phyloP scores from a whole-genome alignment of 768 basidiomycete species.

The Trametes cubensis region DNA sequence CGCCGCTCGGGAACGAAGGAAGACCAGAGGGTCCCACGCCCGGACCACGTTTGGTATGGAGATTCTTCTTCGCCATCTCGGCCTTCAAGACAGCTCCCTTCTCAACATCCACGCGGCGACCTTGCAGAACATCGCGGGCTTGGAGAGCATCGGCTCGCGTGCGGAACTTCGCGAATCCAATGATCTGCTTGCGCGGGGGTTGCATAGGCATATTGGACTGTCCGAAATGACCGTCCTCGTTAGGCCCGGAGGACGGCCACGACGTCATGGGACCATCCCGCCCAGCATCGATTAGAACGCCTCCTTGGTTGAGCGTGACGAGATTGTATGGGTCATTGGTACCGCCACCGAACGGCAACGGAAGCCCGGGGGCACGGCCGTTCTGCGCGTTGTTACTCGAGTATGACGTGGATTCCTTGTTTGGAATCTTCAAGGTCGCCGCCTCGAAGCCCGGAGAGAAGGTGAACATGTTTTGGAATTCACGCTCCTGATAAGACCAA shows the following conservation, averaged over 20 bases:
- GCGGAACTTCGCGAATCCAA: constrained; percentile 96
- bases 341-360: constrained; percentile 41
- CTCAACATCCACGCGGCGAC: constrained; percentile 88
- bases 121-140: constrained; percentile 87
- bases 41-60: constrained; percentile 84
- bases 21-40: constrained; percentile 56
- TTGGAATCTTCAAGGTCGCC: constrained; percentile 96
- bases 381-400: constrained; percentile 39
- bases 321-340: constrained; percentile 84
- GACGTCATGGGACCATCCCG: constrained; percentile 72
- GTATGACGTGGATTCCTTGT: constrained; percentile 84
- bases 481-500: constrained; percentile 74
- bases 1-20: constrained; percentile 23
- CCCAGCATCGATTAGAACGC: constrained; percentile 77
- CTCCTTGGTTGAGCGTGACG: constrained; percentile 80
- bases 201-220: constrained; percentile 33
- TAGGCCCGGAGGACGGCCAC: constrained; percentile 52
- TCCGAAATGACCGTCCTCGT: constrained; percentile 41
- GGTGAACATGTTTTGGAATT: constrained; percentile 99
- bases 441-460: constrained; percentile 96
- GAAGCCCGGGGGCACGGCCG: constrained; percentile 23
- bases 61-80: constrained; percentile 99
- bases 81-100: constrained; percentile 93
- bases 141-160: constrained; percentile 84
- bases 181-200: constrained; percentile 83